Evolutionary conservation across 1,284 basidiomycete genomes (phyloP).

Genomic region (Sphaerobolus stellatus): DNA sequence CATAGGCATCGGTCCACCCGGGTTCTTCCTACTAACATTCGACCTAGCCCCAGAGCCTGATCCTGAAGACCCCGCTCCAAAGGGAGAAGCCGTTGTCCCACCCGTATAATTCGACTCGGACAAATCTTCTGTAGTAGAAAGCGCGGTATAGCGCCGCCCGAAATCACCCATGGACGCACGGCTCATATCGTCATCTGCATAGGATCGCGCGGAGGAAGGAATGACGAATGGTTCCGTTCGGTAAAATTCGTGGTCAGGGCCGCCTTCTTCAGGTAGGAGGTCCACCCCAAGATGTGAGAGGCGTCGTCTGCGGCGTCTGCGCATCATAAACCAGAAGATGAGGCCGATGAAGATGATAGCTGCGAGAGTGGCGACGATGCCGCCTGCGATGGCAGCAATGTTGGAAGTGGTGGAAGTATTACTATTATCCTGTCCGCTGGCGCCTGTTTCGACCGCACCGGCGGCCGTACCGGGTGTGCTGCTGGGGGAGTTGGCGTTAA

Average conservation of each 20-base stretch:
- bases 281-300: slow-evolving; percentile 48
- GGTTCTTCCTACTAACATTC: slow-evolving; percentile 33
- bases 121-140: slow-evolving; percentile 16
- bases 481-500: slow-evolving; percentile 61
- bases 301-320: slow-evolving; percentile 44
- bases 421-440: slow-evolving; percentile 13
- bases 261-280: slow-evolving; percentile 60
- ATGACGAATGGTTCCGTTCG: slow-evolving; percentile 72
- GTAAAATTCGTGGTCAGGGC: slow-evolving; percentile 45
- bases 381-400: slow-evolving; percentile 64
- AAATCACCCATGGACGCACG: slow-evolving; percentile 5
- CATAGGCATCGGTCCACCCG: slow-evolving; percentile 43
- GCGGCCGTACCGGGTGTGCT: slow-evolving; percentile 74
- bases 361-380: slow-evolving; percentile 62
- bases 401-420: slow-evolving; percentile 36
- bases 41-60: slow-evolving; percentile 22
- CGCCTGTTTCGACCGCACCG: slow-evolving; percentile 45
- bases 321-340: slow-evolving; percentile 50
- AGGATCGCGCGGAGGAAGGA: slow-evolving; percentile 43
- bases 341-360: slow-evolving; percentile 45
- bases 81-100: slow-evolving; percentile 18
- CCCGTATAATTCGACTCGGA: neutral
- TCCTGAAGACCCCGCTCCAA: slow-evolving; percentile 15
- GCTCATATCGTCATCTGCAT: neutral
- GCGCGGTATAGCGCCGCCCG: slow-evolving; percentile 25